phyloP scores from a whole-genome alignment of 352 stramenopile species.

The Achlya hypogyna region DNA sequence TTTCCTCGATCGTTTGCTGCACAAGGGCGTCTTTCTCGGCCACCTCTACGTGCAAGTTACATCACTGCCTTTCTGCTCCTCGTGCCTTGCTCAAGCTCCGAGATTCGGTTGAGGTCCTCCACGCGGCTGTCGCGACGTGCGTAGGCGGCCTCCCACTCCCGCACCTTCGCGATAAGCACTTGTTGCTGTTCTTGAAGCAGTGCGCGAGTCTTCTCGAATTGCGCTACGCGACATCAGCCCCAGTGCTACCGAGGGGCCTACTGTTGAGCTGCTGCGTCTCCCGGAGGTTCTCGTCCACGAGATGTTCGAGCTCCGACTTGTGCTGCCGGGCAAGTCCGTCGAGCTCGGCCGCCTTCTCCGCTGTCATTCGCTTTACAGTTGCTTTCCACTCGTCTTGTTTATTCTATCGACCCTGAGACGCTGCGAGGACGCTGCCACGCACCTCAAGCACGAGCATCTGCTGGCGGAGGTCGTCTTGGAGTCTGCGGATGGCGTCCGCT shows the following conservation, averaged over 20 bases:
- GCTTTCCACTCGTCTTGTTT: neutral
- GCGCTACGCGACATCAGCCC: constrained; percentile 21
- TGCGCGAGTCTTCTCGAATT: constrained; percentile 54
- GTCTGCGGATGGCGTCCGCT: neutral
- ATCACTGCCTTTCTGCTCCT: neutral
- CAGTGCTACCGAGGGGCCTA: neutral
- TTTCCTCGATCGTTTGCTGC: constrained; percentile 70
- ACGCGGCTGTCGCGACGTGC: constrained; percentile 43
- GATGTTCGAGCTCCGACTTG: constrained; percentile 54
- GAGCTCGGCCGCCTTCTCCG: constrained; percentile 36
- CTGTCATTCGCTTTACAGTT: neutral
- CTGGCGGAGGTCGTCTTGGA: neutral
- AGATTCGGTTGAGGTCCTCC: constrained; percentile 78
- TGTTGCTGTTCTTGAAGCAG: constrained; percentile 46
- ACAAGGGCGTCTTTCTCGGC: constrained; percentile 63
- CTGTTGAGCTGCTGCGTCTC: constrained; percentile 51
- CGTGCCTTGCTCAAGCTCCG: constrained; percentile 40
- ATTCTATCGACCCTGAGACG: neutral
- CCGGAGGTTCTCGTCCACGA: constrained; percentile 54
- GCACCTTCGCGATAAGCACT: constrained; percentile 32
- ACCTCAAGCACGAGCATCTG: neutral
- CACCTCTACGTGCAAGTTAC: constrained; percentile 23
- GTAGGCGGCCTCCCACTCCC: constrained; percentile 54
- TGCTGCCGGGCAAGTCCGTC: constrained; percentile 23
- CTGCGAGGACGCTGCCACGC: neutral